Evolutionary conservation across 768 basidiomycete species (phyloP).

Genomic region (Trametes maxima): DNA sequence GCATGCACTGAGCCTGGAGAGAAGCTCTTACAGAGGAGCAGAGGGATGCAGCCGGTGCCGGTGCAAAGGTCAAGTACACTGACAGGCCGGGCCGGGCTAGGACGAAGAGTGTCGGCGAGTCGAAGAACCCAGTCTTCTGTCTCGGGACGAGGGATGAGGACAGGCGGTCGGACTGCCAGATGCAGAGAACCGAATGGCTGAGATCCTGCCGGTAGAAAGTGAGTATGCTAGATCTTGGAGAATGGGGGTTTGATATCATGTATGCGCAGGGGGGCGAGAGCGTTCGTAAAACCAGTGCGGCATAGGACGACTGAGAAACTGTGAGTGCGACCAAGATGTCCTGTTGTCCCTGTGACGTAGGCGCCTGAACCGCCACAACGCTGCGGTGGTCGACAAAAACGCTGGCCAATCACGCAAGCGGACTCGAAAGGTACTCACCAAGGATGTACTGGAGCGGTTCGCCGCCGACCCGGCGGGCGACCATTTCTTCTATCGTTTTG

Average conservation of each 20-base stretch:
- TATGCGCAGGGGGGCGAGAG: too few species aligned
- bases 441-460: constrained; percentile 93
- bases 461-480: constrained; percentile 60
- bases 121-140: constrained; percentile 82
- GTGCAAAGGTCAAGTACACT: constrained; percentile 88
- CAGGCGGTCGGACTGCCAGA: constrained; percentile 72
- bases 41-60: constrained; percentile 89
- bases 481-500: constrained; percentile 44
- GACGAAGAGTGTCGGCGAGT: constrained; percentile 52
- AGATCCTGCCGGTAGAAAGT: constrained; percentile 47
- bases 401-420: neutral
- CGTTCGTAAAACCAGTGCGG: too few species aligned
- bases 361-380: too few species aligned
- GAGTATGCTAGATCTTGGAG: neutral
- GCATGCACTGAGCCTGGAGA: constrained; percentile 56
- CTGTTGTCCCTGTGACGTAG: too few species aligned
- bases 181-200: constrained; percentile 87
- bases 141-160: constrained; percentile 93
- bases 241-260: neutral
- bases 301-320: too few species aligned
- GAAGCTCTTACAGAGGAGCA: constrained; percentile 74
- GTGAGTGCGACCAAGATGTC: too few species aligned
- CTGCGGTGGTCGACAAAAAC: too few species aligned
- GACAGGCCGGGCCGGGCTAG: constrained; percentile 35
- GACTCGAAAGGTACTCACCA: constrained; percentile 47